Base-by-base conservation (phyloP, 257 asterid genomes). In the Cruciata laevipes region DNA sequence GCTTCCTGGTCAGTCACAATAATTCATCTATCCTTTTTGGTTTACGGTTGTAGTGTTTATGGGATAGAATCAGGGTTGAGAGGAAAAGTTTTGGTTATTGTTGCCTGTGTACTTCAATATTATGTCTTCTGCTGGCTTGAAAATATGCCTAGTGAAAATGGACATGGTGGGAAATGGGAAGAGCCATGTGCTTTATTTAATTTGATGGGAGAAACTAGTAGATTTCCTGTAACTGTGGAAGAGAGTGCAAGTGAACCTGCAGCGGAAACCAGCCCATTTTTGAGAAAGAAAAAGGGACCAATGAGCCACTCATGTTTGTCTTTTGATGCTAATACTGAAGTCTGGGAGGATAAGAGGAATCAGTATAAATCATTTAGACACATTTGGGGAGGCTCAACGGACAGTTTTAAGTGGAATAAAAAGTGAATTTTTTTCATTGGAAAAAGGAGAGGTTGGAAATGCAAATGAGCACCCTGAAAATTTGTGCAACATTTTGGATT, bases 181-280 rank as follows among this genome's bases (percentile, higher is more conserved):
- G 98, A 90, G 71, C 96, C 97, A 66, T 94, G 99, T 62, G 92
- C 96, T 23, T 71, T 94, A 71, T 94, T 94, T 79, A 78, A 86
- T 64, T 84, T 95, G 42, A 77, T 73, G 61, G 88, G 81, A 74
- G 96, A 85, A 21, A 40, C 69, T 47, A 16, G 16, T 25, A 17
- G 60, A 47, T 35, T 27, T n/a, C 25, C 69, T 65, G 31, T 51
- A 12, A 44, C 27, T 83, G 69, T 88, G 72, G 69, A 79, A 66
- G 86, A 78, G 61, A 47, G 40, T 47, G 60, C 49, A 37, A 47
- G 40, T 47, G 60, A 65, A 24, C 42, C 60, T 65, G 23, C 60
- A 24, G 42, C 69, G 25, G 69, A 65, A 47, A 47, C 27, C 11
- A 65, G 69, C 60, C 69, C 79, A 17, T 73, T 78, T 62, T 69